phyloP scores from a whole-genome alignment of 257 asterid species.

The Voacanga thouarsii region DNA sequence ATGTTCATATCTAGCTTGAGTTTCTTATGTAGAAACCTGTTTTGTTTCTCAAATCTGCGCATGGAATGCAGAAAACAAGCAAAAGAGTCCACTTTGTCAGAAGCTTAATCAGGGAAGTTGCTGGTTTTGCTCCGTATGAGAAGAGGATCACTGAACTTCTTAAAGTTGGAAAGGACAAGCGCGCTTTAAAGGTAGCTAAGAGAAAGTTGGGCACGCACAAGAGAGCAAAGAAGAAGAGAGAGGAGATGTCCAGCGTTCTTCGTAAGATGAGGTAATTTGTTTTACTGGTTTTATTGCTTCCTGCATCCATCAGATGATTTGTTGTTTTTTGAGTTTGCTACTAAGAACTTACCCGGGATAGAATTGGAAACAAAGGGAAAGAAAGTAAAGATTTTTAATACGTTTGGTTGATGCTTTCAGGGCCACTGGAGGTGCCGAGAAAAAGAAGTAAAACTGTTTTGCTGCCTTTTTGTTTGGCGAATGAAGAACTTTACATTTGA shows the following conservation, averaged over 20 bases:
- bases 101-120: constrained; percentile 49
- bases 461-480: neutral
- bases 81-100: constrained; percentile 45
- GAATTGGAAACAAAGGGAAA: neutral
- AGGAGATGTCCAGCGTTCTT: constrained; percentile 51
- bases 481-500: constrained; percentile 18
- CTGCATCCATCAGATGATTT: neutral
- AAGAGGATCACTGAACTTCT: constrained; percentile 52
- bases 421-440: constrained; percentile 94
- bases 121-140: constrained; percentile 62
- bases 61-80: constrained; percentile 40
- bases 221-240: constrained; percentile 59
- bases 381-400: neutral
- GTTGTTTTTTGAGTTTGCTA: neutral
- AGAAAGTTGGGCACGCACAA: constrained; percentile 55
- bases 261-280: constrained; percentile 46
- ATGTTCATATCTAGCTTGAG: neutral
- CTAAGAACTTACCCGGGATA: too few species aligned
- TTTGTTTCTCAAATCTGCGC: neutral
- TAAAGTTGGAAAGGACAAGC: constrained; percentile 52
- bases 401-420: constrained; percentile 30
- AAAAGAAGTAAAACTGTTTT: constrained; percentile 66
- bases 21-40: neutral
- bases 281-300: too few species aligned
- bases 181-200: constrained; percentile 48